phyloP scores from a whole-genome alignment of 305 asterid species.

The Solanum chacoense region DNA sequence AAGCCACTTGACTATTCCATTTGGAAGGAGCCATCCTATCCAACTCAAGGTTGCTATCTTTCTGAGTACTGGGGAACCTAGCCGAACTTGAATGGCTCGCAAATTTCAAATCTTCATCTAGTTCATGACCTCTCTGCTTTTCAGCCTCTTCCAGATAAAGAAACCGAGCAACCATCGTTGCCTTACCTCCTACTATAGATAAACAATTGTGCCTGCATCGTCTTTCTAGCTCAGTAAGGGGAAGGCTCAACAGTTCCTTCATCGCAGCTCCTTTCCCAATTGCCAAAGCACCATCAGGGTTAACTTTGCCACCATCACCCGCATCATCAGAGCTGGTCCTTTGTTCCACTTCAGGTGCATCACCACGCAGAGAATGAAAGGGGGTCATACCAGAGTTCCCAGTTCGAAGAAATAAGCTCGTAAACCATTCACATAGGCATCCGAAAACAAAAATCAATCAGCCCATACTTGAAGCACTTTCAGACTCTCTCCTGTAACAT shows the following conservation, averaged over 20 bases:
- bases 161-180: slow-evolving; percentile 85
- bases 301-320: slow-evolving; percentile 34
- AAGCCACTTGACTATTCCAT: slow-evolving; percentile 40
- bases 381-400: slow-evolving; percentile 65
- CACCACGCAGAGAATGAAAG: slow-evolving; percentile 83
- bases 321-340: slow-evolving; percentile 39
- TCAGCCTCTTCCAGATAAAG: slow-evolving; percentile 92
- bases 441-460: slow-evolving; percentile 92
- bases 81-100: slow-evolving; percentile 49
- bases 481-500: slow-evolving; percentile 70
- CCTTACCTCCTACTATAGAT: slow-evolving; percentile 86
- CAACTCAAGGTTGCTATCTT: slow-evolving; percentile 37
- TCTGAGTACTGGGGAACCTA: slow-evolving; percentile 36
- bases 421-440: slow-evolving; percentile 83
- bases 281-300: slow-evolving; percentile 80
- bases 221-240: slow-evolving; percentile 73
- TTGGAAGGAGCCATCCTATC: slow-evolving; percentile 33
- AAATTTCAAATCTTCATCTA: slow-evolving; percentile 61
- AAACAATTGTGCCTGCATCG: slow-evolving; percentile 84
- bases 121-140: slow-evolving; percentile 65
- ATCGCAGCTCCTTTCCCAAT: slow-evolving; percentile 90
- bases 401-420: slow-evolving; percentile 74
- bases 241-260: slow-evolving; percentile 65
- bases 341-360: slow-evolving; percentile 76
- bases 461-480: slow-evolving; percentile 97